Evolutionary conservation across 2,329 filamentous ascomycete species (phyloP).

Genomic region (Coleophoma eucalyptorum): DNA sequence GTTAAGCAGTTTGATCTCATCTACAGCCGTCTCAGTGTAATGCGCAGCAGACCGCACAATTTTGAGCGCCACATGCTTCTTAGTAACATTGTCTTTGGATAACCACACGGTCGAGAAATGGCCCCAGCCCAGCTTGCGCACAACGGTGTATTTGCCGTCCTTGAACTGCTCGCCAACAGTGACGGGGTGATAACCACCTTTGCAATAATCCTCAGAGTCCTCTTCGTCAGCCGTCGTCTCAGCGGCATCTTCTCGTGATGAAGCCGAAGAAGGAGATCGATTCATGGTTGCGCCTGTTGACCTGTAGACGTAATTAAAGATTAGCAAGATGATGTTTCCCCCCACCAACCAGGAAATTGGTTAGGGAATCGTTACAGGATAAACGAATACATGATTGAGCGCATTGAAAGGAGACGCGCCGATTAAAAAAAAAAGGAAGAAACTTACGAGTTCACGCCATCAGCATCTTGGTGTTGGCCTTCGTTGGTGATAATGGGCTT

Average conservation of each 20-base stretch:
- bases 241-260: constrained; percentile 75
- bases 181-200: constrained; percentile 96
- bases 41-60: constrained; percentile 96
- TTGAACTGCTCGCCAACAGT: constrained; percentile 95
- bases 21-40: constrained; percentile 97
- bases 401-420: too few species aligned
- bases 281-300: constrained; percentile 23
- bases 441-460: constrained; percentile 7
- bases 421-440: too few species aligned
- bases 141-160: constrained; percentile 91
- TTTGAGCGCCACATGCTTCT: constrained; percentile 95
- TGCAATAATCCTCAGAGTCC: constrained; percentile 98
- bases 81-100: constrained; percentile 76
- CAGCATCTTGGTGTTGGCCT: constrained; percentile 33
- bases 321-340: constrained; percentile 20
- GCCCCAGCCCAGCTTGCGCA: constrained; percentile 96
- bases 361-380: constrained; percentile 10
- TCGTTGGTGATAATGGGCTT: constrained; percentile 58
- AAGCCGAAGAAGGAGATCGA: constrained; percentile 61
- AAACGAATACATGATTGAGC: not conserved
- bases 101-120: constrained; percentile 98
- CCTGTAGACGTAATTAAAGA: constrained; percentile 22
- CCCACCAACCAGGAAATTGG: constrained; percentile 6
- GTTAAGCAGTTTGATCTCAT: constrained; percentile 97
- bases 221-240: constrained; percentile 97